Evolutionary conservation across 2,329 filamentous ascomycete species (phyloP), one percentile per base, ranked within the genome.

Genomic region (Cladophialophora carrionii): DNA sequence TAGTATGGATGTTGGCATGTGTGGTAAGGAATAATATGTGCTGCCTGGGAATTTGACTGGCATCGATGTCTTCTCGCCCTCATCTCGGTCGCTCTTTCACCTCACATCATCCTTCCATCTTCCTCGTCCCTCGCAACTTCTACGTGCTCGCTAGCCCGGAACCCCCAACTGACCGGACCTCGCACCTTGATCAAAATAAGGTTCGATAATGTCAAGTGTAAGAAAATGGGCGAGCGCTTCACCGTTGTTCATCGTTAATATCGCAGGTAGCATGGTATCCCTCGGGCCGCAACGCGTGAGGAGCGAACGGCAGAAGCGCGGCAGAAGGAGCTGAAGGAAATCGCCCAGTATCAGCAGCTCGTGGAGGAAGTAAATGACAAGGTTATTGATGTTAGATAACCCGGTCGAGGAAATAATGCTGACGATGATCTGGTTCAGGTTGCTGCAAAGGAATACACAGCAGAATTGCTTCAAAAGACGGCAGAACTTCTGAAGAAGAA

Each of bases 211-310:
- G 71, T 63, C 71, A 41, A 71, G 71, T 55, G 71, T 72, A 63
- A 65, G 70, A 34, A 29, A 32, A 24, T 17, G 32, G n/a, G 10
- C 7, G 31, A 14, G 26, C 8, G 26, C 17, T 17, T 20, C 12
- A 7, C 2, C 22, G 26, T 17, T 29, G 9, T 5, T 24, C n/a
- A 41, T 1, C 4, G 31, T 46, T 58, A 56, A 66, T 51, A 24
- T n/a, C 4, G 61, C 29, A 37, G 14, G 17, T 29, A 96, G 92
- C 93, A 97, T 84, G 92, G 91, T 75, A 85, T 96, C 76, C 86
- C 90, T 73, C 90, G 92, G 74, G 83, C 85, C 67, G 82, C 84
- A 68, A 81, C 83, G 72, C 80, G 79, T 61, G 78, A 80, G 67
- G 81, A 83, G 73, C 84, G 85, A 71, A 90, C 89, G 71, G 87